phyloP scores from a whole-genome alignment of 805 yeast genomes.

The Saturnispora dispora region DNA sequence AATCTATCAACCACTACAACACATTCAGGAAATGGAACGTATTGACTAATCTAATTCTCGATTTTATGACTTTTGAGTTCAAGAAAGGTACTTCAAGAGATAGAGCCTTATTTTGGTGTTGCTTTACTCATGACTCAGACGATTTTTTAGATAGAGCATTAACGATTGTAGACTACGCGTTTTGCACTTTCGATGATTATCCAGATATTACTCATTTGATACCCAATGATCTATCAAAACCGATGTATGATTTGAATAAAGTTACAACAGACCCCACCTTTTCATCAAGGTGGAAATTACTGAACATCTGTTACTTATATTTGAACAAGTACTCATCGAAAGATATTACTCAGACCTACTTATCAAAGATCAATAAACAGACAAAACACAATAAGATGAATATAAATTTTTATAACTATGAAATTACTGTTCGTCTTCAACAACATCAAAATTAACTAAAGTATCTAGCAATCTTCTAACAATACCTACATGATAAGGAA shows the following conservation, averaged over 20 bases:
- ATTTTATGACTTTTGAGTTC: neutral
- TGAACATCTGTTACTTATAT: neutral
- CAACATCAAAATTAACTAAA: slow-evolving; percentile 50
- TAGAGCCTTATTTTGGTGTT: neutral
- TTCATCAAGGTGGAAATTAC: neutral
- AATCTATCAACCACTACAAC: neutral
- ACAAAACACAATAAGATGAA: neutral
- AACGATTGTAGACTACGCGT: slow-evolving; percentile 1
- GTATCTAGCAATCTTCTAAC: slow-evolving; percentile 54
- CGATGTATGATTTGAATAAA: neutral
- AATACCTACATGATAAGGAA: slow-evolving; percentile 69
- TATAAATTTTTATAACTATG: neutral
- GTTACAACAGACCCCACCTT: neutral
- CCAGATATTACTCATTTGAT: neutral
- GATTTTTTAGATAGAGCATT: neutral
- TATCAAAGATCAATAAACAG: neutral
- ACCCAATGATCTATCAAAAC: neutral
- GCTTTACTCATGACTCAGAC: neutral
- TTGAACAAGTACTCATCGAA: neutral
- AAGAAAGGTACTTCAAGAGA: neutral
- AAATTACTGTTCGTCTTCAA: slow-evolving; percentile 10
- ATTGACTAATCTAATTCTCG: neutral
- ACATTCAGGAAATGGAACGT: slow-evolving; percentile 1
- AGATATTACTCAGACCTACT: neutral
- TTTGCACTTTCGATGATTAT: neutral